Evolutionary conservation across 768 basidiomycete species (phyloP), one percentile per base, ranked within the genome.

Genomic region (Lentinus tigrinus): DNA sequence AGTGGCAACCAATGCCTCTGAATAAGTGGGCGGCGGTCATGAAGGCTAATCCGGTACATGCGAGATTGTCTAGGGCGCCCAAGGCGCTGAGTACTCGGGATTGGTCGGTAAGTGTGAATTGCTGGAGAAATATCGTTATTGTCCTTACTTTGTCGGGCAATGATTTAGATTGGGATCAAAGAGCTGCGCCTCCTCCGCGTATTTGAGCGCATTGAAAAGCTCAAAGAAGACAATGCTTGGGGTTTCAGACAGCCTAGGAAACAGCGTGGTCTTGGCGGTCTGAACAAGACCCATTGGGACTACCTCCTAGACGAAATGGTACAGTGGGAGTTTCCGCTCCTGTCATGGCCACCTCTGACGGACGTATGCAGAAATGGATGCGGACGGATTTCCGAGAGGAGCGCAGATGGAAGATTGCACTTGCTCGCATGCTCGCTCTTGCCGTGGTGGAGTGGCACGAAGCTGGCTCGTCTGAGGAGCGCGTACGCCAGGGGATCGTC

Each of bases 291-390:
- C 0, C 94, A 98, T 67, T 95, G 93, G 93, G 97, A 98, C 70
- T 91, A 95, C 72, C 78, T 99, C 34, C 74, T 99, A 72, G 96
- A 98, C 60, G 97, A 99, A 73, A 94, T 98, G 94, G 93, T 92
- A n/a, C 54, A 64, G 82, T 75, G 27, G 24, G 37, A 17, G 36
- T 52, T 26, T 39, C 17, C 42, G 31, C 65, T 44, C 9, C 17
- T 46, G 5, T 28, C 19, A 13, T 62, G 43, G 44, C 19, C n/a
- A 39, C 17, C 10, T 38, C 49, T 42, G 34, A 57, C 47, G 40
- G 26, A 40, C 7, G 56, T 11, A 46, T 38, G 49, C 63, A 95
- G 95, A 93, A 89, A 83, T 99, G 97, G 97, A 89, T 99, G 84
- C 89, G 93, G 26, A 83, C 84, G 37, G 97, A 99, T 70, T 98